These are phyloP conservation scores for Ramularia endophylla DNA, from an alignment of 2,329 filamentous ascomycete genomes.

Conservation along the genomic window DNA sequence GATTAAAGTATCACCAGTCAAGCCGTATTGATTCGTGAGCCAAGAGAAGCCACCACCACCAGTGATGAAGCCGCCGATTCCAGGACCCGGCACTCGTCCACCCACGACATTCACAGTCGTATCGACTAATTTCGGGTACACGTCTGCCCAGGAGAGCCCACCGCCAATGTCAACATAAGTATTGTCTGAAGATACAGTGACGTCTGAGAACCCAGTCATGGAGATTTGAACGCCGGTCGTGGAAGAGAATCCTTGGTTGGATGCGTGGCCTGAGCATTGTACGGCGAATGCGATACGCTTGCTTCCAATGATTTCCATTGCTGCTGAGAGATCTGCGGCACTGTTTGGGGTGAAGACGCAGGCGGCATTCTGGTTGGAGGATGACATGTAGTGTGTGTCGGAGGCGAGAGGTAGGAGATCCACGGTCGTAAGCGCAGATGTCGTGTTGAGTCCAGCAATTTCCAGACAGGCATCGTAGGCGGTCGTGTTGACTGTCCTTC, in stretches of 20 bases:
- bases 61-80: constrained; percentile 9
- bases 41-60: constrained; percentile 9
- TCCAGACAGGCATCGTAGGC: no score
- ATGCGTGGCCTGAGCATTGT: constrained; percentile 6
- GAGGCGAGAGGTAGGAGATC: no score
- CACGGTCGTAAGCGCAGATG: no score
- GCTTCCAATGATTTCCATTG: constrained; percentile 6
- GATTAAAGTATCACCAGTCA: constrained; percentile 9
- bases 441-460: no score
- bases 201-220: constrained; percentile 4
- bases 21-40: constrained; percentile 9
- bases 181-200: constrained; percentile 4
- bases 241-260: constrained; percentile 11
- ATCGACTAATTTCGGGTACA: constrained; percentile 8
- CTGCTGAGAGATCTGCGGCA: background rate
- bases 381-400: background rate
- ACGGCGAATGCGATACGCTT: constrained; percentile 6
- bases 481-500: no score
- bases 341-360: background rate
- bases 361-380: background rate
- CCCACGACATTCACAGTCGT: constrained; percentile 8
- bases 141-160: constrained; percentile 9
- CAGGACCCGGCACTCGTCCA: constrained; percentile 8
- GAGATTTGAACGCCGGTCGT: constrained; percentile 10
- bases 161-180: constrained; percentile 5